Evolutionary conservation across 2,329 filamentous ascomycete species (phyloP), one percentile per base, ranked within the genome.

Genomic region (Exophiala mesophila): DNA sequence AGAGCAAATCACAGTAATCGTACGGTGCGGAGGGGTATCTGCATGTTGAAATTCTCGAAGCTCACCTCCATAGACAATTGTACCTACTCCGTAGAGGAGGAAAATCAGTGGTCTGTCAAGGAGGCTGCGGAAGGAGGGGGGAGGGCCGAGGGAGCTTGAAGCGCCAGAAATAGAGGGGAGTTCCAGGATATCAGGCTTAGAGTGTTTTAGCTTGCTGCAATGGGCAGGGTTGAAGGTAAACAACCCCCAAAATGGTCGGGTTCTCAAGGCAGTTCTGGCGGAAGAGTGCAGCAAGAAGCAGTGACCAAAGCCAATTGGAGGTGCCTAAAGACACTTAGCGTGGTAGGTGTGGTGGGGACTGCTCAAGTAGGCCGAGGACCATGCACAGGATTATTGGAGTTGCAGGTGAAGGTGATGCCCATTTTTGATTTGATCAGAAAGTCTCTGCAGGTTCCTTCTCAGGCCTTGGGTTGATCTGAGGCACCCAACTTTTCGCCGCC

Each of bases 401-500:
- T 34, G 32, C 32, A 19, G 32, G 10, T 34, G 8, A 6, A 26
- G 23, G 23, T 26, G 32, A 19, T 19, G 32, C 32, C 32, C 32
- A 19, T 19, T 17, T 17, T 26, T 6, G 23, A 26, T 26, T 12
- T 19, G 32, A 34, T 34, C 32, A 34, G 13, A 32, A 32, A 17
- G 29, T 17, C 13, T 34, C 32, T 34, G 32, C 32, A 34, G 16
- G 15, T 34, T 15, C 17, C 16, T 13, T 26, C 23, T 26, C 23
- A 26, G 23, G 33, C 30, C 23, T 26, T 26, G 40, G 43, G 43
- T 44, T 46, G 40, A 47, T 46, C 43, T 36, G 30, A 41, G 46
- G 45, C 49, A 33, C 31, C 41, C 51, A 49, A 45, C 36, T 36
- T 44, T 41, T 48, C 37, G 48, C 44, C 13, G 23, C 29, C 44